phyloP scores from a whole-genome alignment of 2,329 filamentous ascomycete species.

The Elsinoe perseae region DNA sequence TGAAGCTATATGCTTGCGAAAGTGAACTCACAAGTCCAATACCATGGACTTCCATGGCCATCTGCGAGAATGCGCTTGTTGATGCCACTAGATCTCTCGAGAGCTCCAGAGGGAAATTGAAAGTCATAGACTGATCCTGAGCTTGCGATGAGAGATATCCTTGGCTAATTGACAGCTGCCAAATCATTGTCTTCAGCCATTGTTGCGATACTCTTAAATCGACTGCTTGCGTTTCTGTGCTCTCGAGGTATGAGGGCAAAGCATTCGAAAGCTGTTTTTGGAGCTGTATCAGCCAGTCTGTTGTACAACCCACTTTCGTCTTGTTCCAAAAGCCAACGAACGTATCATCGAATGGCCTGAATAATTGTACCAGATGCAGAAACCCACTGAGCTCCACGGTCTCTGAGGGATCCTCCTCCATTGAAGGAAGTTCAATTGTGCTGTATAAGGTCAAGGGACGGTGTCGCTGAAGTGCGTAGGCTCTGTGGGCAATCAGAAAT shows the following conservation, averaged over 20 bases:
- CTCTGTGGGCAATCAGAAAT: constrained; percentile 36
- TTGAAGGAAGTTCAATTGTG: constrained; percentile 48
- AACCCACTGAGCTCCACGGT: constrained; percentile 51
- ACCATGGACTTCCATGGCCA: constrained; percentile 66
- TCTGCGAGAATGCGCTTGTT: constrained; percentile 62
- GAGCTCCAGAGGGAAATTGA: constrained; percentile 55
- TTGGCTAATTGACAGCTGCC: constrained; percentile 62
- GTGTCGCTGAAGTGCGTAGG: constrained; percentile 56
- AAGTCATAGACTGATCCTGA: constrained; percentile 52
- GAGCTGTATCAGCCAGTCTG: constrained; percentile 40
- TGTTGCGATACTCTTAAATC: constrained; percentile 63
- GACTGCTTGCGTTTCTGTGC: constrained; percentile 59
- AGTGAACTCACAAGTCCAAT: constrained; percentile 57
- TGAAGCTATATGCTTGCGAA: background rate
- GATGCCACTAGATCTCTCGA: constrained; percentile 53
- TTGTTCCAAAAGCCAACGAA: constrained; percentile 61
- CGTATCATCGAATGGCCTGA: constrained; percentile 55
- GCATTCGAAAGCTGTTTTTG: constrained; percentile 47
- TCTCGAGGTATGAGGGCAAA: constrained; percentile 49
- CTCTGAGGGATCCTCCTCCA: constrained; percentile 46
- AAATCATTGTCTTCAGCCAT: constrained; percentile 64
- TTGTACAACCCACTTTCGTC: constrained; percentile 39
- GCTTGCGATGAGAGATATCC: constrained; percentile 52
- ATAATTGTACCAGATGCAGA: constrained; percentile 53
- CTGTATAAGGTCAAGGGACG: constrained; percentile 55